Evolutionary conservation across 2,329 filamentous ascomycete species (phyloP).

Genomic region (Trichoderma sp.): DNA sequence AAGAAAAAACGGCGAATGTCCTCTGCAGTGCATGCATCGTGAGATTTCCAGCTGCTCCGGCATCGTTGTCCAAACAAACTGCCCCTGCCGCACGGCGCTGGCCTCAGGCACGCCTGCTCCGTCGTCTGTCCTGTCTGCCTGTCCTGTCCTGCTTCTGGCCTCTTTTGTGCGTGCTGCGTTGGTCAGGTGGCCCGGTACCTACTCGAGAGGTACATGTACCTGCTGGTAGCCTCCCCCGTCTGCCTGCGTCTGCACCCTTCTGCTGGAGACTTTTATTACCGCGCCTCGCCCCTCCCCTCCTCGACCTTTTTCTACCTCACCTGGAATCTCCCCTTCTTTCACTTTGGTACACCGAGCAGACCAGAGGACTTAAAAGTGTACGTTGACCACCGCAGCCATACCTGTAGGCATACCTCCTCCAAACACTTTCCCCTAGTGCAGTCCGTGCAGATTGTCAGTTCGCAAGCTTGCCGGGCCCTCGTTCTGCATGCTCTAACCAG

Average conservation of each 20-base stretch:
- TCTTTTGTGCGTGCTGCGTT: constrained; percentile 25
- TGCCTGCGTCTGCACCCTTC: constrained; percentile 9
- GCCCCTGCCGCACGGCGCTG: constrained; percentile 10
- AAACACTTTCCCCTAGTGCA: neutral
- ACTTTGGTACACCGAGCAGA: constrained; percentile 25
- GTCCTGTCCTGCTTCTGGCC: neutral
- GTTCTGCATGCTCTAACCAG: neutral
- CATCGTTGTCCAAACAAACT: neutral
- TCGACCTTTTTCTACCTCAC: constrained; percentile 26
- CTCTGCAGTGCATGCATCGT: neutral
- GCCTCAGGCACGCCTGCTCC: neutral
- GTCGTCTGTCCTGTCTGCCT: neutral
- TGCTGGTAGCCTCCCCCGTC: constrained; percentile 27
- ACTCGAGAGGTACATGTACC: neutral
- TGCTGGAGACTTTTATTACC: constrained; percentile 30
- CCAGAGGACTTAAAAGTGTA: constrained; percentile 26
- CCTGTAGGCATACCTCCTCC: neutral
- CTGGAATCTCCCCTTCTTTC: constrained; percentile 27
- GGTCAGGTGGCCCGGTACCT: constrained; percentile 25
- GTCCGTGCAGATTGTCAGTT: neutral
- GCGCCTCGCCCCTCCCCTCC: constrained; percentile 30
- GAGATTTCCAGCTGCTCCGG: neutral
- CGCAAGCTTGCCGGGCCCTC: constrained; percentile 4
- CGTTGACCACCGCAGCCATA: constrained; percentile 10
- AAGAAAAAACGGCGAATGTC: neutral